These are phyloP conservation scores for Heliamphora exappendiculata DNA, from an alignment of 148 eudicot genomes.

Conservation along the genomic window DNA sequence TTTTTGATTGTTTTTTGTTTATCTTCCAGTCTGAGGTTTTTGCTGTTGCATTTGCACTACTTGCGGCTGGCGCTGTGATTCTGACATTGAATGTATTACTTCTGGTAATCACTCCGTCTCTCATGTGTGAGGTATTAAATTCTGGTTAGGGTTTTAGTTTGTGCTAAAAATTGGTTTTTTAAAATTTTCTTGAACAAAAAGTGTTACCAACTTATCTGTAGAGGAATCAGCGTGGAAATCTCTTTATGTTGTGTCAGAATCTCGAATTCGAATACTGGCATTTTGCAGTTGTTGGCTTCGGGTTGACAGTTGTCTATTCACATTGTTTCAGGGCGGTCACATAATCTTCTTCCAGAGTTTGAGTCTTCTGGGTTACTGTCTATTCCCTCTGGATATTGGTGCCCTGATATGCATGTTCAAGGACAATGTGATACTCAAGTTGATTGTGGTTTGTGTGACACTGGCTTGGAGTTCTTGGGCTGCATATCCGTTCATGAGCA, in stretches of 20 bases:
- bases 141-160: neutral
- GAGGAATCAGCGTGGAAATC: neutral
- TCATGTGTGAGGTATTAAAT: neutral
- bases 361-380: slow-evolving; percentile 91
- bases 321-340: slow-evolving; percentile 75
- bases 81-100: slow-evolving; percentile 88
- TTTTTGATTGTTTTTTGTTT: slow-evolving; percentile 9
- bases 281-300: neutral
- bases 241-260: neutral
- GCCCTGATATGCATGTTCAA: slow-evolving; percentile 87
- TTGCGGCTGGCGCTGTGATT: slow-evolving; percentile 95
- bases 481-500: slow-evolving; percentile 97
- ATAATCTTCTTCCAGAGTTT: slow-evolving; percentile 97
- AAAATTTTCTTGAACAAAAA: neutral
- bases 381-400: slow-evolving; percentile 85
- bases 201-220: neutral
- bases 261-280: neutral
- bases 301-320: neutral
- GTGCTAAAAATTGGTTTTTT: neutral
- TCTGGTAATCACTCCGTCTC: slow-evolving; percentile 50
- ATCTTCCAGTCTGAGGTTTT: slow-evolving; percentile 86
- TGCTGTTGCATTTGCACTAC: slow-evolving; percentile 96
- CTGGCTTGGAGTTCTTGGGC: slow-evolving; percentile 99
- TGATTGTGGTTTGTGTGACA: slow-evolving; percentile 70
- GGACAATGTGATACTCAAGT: slow-evolving; percentile 67